Percentiles rank a stretch among this genome's conserved stretches.
Evolutionary conservation across 805 yeast species (phyloP).

Genomic region (Pachysolen tannophilus): DNA sequence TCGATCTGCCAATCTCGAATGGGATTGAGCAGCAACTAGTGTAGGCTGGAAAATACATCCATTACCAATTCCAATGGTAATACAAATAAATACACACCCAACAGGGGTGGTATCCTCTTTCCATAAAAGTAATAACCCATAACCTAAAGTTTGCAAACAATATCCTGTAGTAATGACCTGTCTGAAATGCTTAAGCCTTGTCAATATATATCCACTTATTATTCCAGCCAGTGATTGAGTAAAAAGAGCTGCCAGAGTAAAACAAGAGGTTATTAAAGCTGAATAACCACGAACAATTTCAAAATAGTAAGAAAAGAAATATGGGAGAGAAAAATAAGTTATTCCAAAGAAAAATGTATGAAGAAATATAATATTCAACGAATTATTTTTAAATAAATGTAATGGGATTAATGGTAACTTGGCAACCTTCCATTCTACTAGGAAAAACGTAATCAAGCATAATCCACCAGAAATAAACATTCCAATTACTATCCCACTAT

Average conservation of each 20-base stretch:
- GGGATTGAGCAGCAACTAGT: constrained; percentile 48
- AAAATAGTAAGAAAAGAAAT: constrained; percentile 41
- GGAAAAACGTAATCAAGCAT: constrained; percentile 22
- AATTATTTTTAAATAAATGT: constrained; percentile 27
- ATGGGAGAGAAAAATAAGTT: constrained; percentile 36
- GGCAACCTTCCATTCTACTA: constrained; percentile 43
- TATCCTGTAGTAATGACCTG: constrained; percentile 33
- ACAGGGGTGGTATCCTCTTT: constrained; percentile 23
- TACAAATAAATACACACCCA: constrained; percentile 26
- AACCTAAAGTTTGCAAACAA: constrained; percentile 31
- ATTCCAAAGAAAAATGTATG: constrained; percentile 42
- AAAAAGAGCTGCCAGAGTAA: constrained; percentile 36
- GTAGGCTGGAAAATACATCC: constrained; percentile 50
- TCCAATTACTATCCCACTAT: constrained; percentile 31
- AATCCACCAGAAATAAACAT: constrained; percentile 30
- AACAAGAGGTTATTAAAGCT: constrained; percentile 30
- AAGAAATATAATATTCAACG: constrained; percentile 26
- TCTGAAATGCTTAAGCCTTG: constrained; percentile 34
- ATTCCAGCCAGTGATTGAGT: constrained; percentile 33
- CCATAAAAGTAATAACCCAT: constrained; percentile 28
- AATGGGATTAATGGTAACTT: constrained; percentile 49
- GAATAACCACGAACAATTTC: constrained; percentile 35
- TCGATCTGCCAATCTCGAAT: constrained; percentile 40
- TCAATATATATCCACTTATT: constrained; percentile 36
- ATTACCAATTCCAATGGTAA: constrained; percentile 33